Evolutionary conservation across 225 moss, liverwort and hornwort genomes (phyloP).

Genomic region (Sphagnum contortum): DNA sequence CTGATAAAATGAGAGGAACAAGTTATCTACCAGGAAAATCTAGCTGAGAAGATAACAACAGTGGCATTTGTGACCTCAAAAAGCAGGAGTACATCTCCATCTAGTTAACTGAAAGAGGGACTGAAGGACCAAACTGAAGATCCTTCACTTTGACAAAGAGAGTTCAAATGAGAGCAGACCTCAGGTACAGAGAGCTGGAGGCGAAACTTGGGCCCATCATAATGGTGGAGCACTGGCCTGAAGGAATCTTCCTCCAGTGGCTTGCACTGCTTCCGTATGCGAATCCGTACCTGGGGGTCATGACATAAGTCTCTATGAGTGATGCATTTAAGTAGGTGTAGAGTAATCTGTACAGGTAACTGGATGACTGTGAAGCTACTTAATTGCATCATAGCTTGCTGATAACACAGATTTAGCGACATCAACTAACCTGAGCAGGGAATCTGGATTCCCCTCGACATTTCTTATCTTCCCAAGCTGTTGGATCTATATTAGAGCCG

Average conservation of each 20-base stretch:
- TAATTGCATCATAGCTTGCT: no score
- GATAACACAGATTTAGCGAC: no score
- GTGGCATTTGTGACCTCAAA: no score
- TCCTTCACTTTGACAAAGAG: not conserved
- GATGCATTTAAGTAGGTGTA: no score
- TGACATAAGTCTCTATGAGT: not conserved
- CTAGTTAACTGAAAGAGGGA: no score
- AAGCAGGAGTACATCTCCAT: no score
- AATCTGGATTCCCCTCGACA: constrained; percentile 63
- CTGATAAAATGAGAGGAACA: no score
- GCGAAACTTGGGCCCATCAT: constrained; percentile 97
- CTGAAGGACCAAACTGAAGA: no score
- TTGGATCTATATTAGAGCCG: constrained; percentile 97
- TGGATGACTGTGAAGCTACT: no score
- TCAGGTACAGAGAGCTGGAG: constrained; percentile 96
- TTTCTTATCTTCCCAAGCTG: constrained; percentile 80
- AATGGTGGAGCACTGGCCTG: constrained; percentile 90
- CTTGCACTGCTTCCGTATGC: constrained; percentile 82
- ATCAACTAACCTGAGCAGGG: constrained; percentile 41
- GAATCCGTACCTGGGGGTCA: constrained; percentile 65
- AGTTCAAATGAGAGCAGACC: constrained; percentile 23
- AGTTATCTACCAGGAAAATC: no score
- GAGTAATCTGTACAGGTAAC: no score
- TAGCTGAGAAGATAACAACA: no score
- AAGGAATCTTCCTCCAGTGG: constrained; percentile 95